These are phyloP conservation scores for Jasminum sambac DNA, from an alignment of 257 asterid genomes.

Conservation along the genomic window DNA sequence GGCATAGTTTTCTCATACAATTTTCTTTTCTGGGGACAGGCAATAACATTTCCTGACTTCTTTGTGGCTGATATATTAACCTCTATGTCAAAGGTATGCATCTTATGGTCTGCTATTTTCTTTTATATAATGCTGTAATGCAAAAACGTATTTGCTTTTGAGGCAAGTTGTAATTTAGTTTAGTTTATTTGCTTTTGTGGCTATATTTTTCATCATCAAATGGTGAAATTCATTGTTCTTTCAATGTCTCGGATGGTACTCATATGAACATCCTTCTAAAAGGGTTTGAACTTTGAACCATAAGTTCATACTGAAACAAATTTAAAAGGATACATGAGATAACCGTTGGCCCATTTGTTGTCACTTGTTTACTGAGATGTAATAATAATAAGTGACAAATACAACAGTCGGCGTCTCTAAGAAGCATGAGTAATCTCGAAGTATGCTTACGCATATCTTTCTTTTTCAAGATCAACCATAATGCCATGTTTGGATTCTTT, in stretches of 20 bases:
- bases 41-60: slow-evolving; percentile 91
- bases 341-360: neutral
- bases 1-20: slow-evolving; percentile 26
- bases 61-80: slow-evolving; percentile 95
- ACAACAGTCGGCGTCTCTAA: neutral
- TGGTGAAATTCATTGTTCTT: slow-evolving; percentile 14
- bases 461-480: neutral
- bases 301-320: neutral
- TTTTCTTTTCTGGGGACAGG: slow-evolving; percentile 54
- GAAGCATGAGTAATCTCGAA: neutral
- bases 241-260: slow-evolving; percentile 4
- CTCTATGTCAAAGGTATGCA: slow-evolving; percentile 96
- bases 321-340: neutral
- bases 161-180: slow-evolving; percentile 21
- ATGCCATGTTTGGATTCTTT: neutral
- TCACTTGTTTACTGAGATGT: neutral
- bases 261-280: neutral
- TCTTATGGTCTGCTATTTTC: slow-evolving; percentile 21
- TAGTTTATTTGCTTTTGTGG: slow-evolving; percentile 13
- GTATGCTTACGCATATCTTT: neutral
- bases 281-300: neutral
- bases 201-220: slow-evolving; percentile 11
- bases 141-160: slow-evolving; percentile 11
- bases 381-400: neutral
- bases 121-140: slow-evolving; percentile 11